phyloP scores from a whole-genome alignment of 2,329 filamentous ascomycete species.

The Xylariaceae sp. region DNA sequence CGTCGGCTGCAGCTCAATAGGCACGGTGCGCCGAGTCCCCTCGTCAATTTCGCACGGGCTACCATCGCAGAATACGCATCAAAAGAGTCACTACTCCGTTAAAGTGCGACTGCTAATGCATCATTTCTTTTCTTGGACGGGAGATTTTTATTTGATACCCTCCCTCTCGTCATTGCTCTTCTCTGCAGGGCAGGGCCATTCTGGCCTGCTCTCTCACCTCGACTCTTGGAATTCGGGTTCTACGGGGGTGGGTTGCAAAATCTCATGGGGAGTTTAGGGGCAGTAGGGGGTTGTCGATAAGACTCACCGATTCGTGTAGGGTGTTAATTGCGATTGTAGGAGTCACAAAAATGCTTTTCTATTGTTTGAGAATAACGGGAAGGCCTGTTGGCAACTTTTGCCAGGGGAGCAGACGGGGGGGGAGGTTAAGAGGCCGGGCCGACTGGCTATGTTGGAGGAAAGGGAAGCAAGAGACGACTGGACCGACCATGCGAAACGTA shows the following conservation, averaged over 20 bases:
- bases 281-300: background rate
- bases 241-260: background rate
- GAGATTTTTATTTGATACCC: constrained; percentile 21
- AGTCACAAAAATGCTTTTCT: constrained; percentile 3
- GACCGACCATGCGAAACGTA: background rate
- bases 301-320: background rate
- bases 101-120: background rate
- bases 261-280: background rate
- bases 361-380: constrained; percentile 2
- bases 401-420: background rate
- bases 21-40: constrained; percentile 5
- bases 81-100: background rate
- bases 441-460: background rate
- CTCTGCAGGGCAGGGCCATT: background rate
- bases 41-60: constrained; percentile 6
- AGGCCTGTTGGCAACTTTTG: constrained; percentile 1
- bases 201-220: background rate
- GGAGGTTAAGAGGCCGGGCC: background rate
- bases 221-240: constrained; percentile 5
- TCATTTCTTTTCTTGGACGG: constrained; percentile 5
- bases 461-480: background rate
- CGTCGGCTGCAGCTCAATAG: constrained; percentile 11
- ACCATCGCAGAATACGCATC: constrained; percentile 4
- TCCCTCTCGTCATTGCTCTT: constrained; percentile 11
- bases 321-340: constrained; percentile 9